Evolutionary conservation across 371 early-diverging fungal species (phyloP).

Genomic region (Mucor sp.): DNA sequence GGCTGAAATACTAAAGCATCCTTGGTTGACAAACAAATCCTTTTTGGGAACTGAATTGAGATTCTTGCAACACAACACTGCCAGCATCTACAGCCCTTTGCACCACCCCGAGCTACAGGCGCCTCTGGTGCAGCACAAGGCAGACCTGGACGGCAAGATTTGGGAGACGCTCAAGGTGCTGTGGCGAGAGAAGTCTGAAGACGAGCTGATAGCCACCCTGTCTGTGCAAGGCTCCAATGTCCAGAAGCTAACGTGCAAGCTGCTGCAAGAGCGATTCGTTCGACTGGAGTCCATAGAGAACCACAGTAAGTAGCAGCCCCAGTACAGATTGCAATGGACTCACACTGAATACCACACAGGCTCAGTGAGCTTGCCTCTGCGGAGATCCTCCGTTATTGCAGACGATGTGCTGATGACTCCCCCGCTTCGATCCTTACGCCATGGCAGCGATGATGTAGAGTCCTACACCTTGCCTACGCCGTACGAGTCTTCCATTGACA

Average conservation of each 20-base stretch:
- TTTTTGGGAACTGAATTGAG: constrained; percentile 38
- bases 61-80: constrained; percentile 18
- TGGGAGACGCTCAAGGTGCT: constrained; percentile 44
- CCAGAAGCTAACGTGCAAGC: constrained; percentile 44
- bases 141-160: constrained; percentile 38
- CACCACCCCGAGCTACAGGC: constrained; percentile 24
- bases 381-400: constrained; percentile 22
- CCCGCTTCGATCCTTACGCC: constrained; percentile 25
- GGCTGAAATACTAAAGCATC: constrained; percentile 39
- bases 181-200: constrained; percentile 29
- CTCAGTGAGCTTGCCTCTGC: constrained; percentile 20
- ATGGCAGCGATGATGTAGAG: constrained; percentile 18
- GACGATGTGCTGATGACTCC: constrained; percentile 35
- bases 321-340: too few species aligned
- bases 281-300: constrained; percentile 11
- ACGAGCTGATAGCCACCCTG: constrained; percentile 24
- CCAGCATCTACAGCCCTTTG: constrained; percentile 17
- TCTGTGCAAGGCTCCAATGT: constrained; percentile 29
- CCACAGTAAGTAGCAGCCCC: not conserved
- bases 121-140: constrained; percentile 22
- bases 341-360: constrained; percentile 1
- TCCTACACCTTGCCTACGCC: constrained; percentile 24
- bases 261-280: constrained; percentile 37
- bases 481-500: constrained; percentile 38
- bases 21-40: constrained; percentile 45